A percentile compares a stretch with the other conserved stretches of the same genome.
phyloP scores from a whole-genome alignment of 2,329 filamentous ascomycete genomes.

The Aspergillus sergii region DNA sequence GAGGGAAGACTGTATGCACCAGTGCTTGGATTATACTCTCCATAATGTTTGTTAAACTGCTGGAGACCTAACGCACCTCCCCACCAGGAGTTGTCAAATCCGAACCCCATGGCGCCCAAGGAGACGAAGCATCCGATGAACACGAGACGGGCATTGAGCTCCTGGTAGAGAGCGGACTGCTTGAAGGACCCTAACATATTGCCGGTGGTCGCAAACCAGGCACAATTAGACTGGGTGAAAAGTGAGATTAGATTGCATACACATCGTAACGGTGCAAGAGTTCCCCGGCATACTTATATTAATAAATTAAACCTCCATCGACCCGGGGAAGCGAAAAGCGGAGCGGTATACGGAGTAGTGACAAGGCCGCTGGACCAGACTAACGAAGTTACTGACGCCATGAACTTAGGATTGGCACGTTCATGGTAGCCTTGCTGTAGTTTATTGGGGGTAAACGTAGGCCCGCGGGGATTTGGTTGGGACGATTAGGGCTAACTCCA shows the following conservation, averaged over 20 bases:
- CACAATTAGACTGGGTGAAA: not conserved
- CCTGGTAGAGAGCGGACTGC: too few species aligned
- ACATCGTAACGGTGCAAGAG: not conserved
- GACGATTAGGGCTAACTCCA: not conserved
- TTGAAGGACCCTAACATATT: not conserved
- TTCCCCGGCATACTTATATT: not conserved
- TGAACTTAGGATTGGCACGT: not conserved
- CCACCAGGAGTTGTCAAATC: too few species aligned
- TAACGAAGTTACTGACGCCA: not conserved
- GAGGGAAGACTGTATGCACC: not conserved
- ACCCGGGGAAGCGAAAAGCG: not conserved
- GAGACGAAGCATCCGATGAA: too few species aligned
- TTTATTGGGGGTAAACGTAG: not conserved
- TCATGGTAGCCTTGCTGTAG: not conserved
- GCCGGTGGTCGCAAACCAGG: not conserved
- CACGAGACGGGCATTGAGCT: too few species aligned
- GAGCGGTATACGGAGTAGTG: not conserved
- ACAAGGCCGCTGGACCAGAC: not conserved
- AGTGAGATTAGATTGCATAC: not conserved
- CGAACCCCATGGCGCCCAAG: too few species aligned
- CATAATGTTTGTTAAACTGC: too few species aligned
- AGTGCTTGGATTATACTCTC: too few species aligned
- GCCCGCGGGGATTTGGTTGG: too few species aligned
- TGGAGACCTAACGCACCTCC: too few species aligned
- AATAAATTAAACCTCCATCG: not conserved